Base-by-base conservation (phyloP, 768 basidiomycete species). In the Mycena galericulata region DNA sequence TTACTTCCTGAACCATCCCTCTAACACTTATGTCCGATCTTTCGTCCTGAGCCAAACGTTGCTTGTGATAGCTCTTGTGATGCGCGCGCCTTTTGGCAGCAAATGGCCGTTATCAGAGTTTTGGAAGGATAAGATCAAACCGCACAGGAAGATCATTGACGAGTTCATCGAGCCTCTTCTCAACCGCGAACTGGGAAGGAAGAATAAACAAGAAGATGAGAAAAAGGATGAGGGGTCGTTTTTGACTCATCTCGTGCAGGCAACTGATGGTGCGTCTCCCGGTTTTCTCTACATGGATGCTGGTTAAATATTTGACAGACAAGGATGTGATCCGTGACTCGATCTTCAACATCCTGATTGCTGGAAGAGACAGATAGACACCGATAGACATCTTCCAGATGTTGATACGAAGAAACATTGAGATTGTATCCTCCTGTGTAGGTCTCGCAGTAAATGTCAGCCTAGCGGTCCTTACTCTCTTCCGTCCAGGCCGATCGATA, bases 151-250 rank as follows among this genome's bases (percentile, higher is more conserved):
- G 43, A 75, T 83, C 17, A 84, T 88, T 30, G 74, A 81, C 47
- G 76, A 76, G 20, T 84, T 85, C 70, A 78, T 88, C 29, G 82
- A 86, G 15, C 87, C 86, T 0, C 83, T 89, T 20, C 64, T 88
- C 14, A 72, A 77, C 27, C 77, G 83, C 36, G 82, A 82, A 9
- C 72, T 89, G n/a, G 71, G 70, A 63, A 81, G 81, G 76, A 74
- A 68, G 57, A 57, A 72, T n/a, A 65, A 53, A 20, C 49, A n/a
- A 30, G 67, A 61, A 10, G 61, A 22, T 18, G 11, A 18, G 2
- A 49, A 47, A 43, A 2, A 4, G 2, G 34, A 69, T 11, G 73
- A 65, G 6, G 77, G 79, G 15, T 73, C 83, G 2, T 75, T 86
- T 26, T 74, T 87, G 67, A 83, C 83, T 67, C 81, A 86, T 73